Evolutionary conservation across 2,329 filamentous ascomycete species (phyloP), one percentile per base, ranked within the genome.

Genomic region (Exophiala viscosa): DNA sequence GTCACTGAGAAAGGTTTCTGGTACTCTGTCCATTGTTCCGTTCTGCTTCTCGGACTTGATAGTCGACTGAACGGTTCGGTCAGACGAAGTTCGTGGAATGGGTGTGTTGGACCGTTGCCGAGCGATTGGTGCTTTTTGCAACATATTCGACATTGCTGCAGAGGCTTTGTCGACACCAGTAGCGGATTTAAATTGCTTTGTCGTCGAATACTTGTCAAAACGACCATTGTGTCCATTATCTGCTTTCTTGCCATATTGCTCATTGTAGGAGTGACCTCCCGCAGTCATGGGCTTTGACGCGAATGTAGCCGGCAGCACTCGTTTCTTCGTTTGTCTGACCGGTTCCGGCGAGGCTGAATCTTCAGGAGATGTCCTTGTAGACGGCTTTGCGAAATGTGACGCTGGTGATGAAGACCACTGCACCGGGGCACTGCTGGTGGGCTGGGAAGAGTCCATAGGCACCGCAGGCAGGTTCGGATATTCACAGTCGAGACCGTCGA

Each of bases 381-480:
- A 39, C 1, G 54, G 57, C 5, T 52, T 53, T 38, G 45, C 55
- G 38, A 47, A 54, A 42, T 79, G 75, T 11, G 71, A 68, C 0
- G 71, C 72, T 3, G 77, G 73, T 2, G 78, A 80, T 3, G 77
- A 78, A 11, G 89, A 88, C 90, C 89, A 95, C 1, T 86, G 82
- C 17, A 89, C 67, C 36, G 76, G 76, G 53, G 75, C 72, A 62
- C 81, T 84, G 66, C 81, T 85, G 31, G 67, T 64, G 32, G 74
- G 72, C 10, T 64, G 58, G 18, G 8, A 55, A 54, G 58, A 52
- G 54, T 31, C 28, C 44, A 33, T 48, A 20, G 57, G 34, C 23
- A 39, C 13, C 8, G 64, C 58, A n/a, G 68, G 67, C 7, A 71
- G 60, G 20, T 70, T 63, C 5, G 67, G 65, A 48, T 73, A 73